These are phyloP conservation scores for Tetracladium setigerum DNA, from an alignment of 495 filamentous ascomycete genomes.

Conservation along the genomic window DNA sequence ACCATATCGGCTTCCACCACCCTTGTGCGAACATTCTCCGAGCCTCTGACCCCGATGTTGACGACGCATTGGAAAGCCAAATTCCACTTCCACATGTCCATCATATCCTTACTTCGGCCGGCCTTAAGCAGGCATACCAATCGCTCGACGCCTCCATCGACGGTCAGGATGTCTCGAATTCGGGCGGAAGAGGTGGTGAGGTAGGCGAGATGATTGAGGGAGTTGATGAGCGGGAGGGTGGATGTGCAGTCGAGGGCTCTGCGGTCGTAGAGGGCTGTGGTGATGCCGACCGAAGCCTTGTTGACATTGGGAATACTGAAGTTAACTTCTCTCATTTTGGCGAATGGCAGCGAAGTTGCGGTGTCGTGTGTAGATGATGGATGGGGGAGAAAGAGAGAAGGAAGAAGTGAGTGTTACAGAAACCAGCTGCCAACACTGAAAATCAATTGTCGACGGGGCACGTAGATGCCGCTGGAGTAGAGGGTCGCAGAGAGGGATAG, in stretches of 20 bases:
- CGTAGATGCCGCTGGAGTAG: too few relatives aligned
- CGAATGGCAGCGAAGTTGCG: constrained; percentile 12
- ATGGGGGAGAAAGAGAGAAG: neutral
- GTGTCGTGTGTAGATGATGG: constrained; percentile 2
- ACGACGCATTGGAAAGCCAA: constrained; percentile 97
- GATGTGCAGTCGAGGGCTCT: constrained; percentile 97
- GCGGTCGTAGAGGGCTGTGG: constrained; percentile 94
- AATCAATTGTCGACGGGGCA: too few relatives aligned
- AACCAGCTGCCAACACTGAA: neutral
- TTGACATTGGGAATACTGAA: constrained; percentile 99
- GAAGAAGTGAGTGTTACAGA: neutral
- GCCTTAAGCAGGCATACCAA: constrained; percentile 96
- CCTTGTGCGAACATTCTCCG: constrained; percentile 83
- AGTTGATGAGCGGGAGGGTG: constrained; percentile 94
- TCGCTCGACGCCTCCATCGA: constrained; percentile 95
- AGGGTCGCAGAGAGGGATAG: too few relatives aligned
- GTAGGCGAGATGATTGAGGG: constrained; percentile 94
- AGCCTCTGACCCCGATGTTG: constrained; percentile 95
- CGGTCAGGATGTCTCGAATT: constrained; percentile 93
- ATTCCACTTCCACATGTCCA: constrained; percentile 99
- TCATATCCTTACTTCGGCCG: constrained; percentile 91
- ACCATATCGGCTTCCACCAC: constrained; percentile 99
- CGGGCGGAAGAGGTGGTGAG: constrained; percentile 97
- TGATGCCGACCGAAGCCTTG: constrained; percentile 98
- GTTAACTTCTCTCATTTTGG: constrained; percentile 95